phyloP scores from a whole-genome alignment of 805 yeast species.

The Kregervanrija pseudodelftensis region DNA sequence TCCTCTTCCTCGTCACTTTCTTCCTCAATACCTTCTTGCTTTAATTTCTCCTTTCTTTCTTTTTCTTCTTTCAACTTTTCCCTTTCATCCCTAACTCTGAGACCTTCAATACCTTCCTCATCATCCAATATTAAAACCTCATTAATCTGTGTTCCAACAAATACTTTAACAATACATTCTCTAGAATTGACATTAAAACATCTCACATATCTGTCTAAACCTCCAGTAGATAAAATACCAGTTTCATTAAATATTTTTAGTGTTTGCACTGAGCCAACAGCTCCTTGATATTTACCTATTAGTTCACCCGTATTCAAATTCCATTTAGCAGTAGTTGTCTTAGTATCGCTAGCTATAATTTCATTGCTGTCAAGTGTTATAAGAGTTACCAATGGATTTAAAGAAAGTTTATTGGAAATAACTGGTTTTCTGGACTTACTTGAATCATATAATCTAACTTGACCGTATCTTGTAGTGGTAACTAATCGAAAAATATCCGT shows the following conservation, averaged over 20 bases:
- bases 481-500: slow-evolving; percentile 43
- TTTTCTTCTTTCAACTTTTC: slow-evolving; percentile 34
- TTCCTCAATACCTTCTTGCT: slow-evolving; percentile 27
- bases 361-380: slow-evolving; percentile 25
- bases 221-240: slow-evolving; percentile 62
- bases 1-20: slow-evolving; percentile 28
- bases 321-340: slow-evolving; percentile 53
- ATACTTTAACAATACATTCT: slow-evolving; percentile 62
- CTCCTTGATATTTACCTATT: slow-evolving; percentile 68
- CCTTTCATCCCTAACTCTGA: slow-evolving; percentile 17
- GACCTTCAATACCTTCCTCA: slow-evolving; percentile 16
- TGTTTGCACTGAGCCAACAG: slow-evolving; percentile 62
- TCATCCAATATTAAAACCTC: slow-evolving; percentile 42
- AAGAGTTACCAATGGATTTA: slow-evolving; percentile 15
- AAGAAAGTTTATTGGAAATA: slow-evolving; percentile 34
- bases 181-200: slow-evolving; percentile 61
- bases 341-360: slow-evolving; percentile 67
- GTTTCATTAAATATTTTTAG: slow-evolving; percentile 25
- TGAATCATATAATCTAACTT: slow-evolving; percentile 68
- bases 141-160: slow-evolving; percentile 63
- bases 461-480: slow-evolving; percentile 69
- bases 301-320: slow-evolving; percentile 44
- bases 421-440: slow-evolving; percentile 62
- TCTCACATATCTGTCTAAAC: slow-evolving; percentile 80
- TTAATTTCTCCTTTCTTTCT: slow-evolving; percentile 23